These are phyloP conservation scores for Globisporangium irregulare DNA, from an alignment of 352 stramenopile genomes.

Conservation along the genomic window DNA sequence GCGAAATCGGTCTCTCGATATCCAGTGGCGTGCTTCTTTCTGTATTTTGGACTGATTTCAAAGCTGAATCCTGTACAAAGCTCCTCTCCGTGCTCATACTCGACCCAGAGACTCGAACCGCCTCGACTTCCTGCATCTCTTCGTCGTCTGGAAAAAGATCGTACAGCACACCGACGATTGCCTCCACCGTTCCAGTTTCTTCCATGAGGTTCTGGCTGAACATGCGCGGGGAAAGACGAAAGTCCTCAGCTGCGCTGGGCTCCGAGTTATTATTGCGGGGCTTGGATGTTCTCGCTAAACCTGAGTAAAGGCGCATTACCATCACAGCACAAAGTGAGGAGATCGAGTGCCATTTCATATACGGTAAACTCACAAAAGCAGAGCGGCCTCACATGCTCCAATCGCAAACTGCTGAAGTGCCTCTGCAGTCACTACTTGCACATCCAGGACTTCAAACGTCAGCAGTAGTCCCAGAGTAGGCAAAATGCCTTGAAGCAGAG, in stretches of 20 bases:
- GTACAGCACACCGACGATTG: slow-evolving; percentile 59
- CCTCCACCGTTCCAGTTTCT: slow-evolving; percentile 55
- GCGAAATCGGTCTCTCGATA: slow-evolving; percentile 3
- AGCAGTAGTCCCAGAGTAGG: slow-evolving; percentile 58
- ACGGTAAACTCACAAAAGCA: neutral
- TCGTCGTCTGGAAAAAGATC: slow-evolving; percentile 69
- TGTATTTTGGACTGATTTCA: neutral
- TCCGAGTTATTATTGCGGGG: slow-evolving; percentile 34
- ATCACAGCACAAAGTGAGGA: neutral
- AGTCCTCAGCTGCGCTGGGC: slow-evolving; percentile 34
- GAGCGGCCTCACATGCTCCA: slow-evolving; percentile 44
- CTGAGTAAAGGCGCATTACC: slow-evolving; percentile 14
- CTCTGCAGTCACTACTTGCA: slow-evolving; percentile 62
- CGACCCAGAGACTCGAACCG: neutral
- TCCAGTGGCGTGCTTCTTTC: slow-evolving; percentile 1
- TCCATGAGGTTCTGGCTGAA: slow-evolving; percentile 72
- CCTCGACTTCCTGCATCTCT: slow-evolving; percentile 1
- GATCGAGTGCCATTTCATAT: neutral
- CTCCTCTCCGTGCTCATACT: neutral
- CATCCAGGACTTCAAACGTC: slow-evolving; percentile 47
- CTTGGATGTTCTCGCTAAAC: slow-evolving; percentile 29
- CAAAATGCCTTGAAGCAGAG: slow-evolving; percentile 43
- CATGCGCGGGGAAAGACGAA: slow-evolving; percentile 52
- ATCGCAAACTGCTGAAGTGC: slow-evolving; percentile 57
- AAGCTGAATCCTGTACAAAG: neutral